Conservation (phyloP, 73 alveolate species). For the Paramecium tetraurelia region DNA sequence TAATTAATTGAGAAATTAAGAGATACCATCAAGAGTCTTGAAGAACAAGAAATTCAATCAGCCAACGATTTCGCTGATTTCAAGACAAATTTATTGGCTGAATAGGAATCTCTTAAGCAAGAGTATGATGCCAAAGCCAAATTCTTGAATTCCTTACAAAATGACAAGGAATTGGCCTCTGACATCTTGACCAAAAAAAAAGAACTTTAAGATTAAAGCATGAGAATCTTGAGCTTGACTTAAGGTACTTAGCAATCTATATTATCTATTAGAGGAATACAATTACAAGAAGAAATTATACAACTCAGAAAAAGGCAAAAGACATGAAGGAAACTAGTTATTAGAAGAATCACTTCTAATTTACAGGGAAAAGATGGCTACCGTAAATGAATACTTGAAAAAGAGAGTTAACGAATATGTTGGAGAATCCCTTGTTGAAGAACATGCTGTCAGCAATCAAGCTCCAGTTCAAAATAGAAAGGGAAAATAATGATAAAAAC, state of each 20-base stretch:
- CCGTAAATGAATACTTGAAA: constrained; percentile 37
- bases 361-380: constrained; percentile 33
- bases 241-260: background rate
- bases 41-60: constrained; percentile 22
- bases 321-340: constrained; percentile 41
- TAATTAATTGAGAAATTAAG: constrained; percentile 27
- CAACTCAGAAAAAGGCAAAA: background rate
- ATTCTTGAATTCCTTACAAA: constrained; percentile 30
- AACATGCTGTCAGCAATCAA: constrained; percentile 38
- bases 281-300: constrained; percentile 24
- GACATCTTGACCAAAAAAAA: constrained; percentile 32
- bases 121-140: constrained; percentile 53
- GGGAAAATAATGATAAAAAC: background rate
- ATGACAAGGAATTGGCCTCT: constrained; percentile 12
- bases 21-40: constrained; percentile 24
- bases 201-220: constrained; percentile 10
- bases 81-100: constrained; percentile 42
- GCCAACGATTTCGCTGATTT: constrained; percentile 43
- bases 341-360: constrained; percentile 48
- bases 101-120: constrained; percentile 31
- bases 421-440: constrained; percentile 33
- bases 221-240: constrained; percentile 35
- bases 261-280: background rate
- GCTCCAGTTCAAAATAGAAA: constrained; percentile 25
- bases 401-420: constrained; percentile 49